Conservation (phyloP, 2,329 filamentous ascomycete genomes). For the Aspergillus terreus region DNA sequence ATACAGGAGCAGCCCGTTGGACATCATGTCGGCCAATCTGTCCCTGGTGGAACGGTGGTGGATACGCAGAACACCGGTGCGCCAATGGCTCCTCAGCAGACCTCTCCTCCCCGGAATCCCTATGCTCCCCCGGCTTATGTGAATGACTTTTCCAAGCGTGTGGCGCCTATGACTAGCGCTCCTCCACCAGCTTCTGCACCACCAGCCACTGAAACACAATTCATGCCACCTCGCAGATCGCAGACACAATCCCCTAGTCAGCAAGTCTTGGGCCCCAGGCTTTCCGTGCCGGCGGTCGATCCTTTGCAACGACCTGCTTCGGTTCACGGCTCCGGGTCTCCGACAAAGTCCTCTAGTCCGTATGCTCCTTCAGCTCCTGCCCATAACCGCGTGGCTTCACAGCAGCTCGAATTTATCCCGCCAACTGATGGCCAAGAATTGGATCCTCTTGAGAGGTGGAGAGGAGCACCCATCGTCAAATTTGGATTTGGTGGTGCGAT, state of each 20-base stretch:
- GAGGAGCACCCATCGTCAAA: conserved; percentile 76
- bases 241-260: conserved; percentile 59
- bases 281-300: conserved; percentile 42
- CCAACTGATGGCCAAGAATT: conserved; percentile 55
- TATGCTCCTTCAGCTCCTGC: conserved; percentile 32
- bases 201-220: conserved; percentile 22
- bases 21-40: background rate
- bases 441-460: conserved; percentile 86
- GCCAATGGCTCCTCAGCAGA: conserved; percentile 16
- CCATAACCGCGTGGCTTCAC: conserved; percentile 43
- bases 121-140: conserved; percentile 32
- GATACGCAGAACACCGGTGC: conserved; percentile 5
- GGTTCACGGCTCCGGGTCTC: conserved; percentile 45
- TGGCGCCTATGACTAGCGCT: conserved; percentile 17
- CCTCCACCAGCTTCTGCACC: conserved; percentile 19
- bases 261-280: conserved; percentile 47
- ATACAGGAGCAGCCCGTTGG: conserved; percentile 17
- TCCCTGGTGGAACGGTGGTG: conserved; percentile 1
- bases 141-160: conserved; percentile 29
- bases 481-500: conserved; percentile 86
- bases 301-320: conserved; percentile 53
- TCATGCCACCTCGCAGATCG: conserved; percentile 46
- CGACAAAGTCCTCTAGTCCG: conserved; percentile 33
- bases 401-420: conserved; percentile 53
- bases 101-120: conserved; percentile 24